Evolutionary conservation across 1,284 basidiomycete genomes (phyloP).

Genomic region (Trichosporon sp.): DNA sequence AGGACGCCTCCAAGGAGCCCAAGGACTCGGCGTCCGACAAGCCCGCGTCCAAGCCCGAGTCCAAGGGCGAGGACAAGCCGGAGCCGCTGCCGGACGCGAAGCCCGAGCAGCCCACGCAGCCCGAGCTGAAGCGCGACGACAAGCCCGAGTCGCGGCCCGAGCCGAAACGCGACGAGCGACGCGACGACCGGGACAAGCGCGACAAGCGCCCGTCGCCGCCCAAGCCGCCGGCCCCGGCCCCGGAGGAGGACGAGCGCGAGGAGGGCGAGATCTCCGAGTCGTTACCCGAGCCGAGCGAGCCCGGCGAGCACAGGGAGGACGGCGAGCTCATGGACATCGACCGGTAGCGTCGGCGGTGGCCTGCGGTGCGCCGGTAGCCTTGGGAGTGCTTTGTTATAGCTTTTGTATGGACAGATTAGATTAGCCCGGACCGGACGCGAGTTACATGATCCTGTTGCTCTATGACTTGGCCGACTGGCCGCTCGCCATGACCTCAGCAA

Average conservation of each 20-base stretch:
- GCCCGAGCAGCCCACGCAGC: not conserved
- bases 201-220: not conserved
- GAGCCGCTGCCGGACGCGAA: no score
- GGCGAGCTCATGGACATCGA: slow-evolving; percentile 1
- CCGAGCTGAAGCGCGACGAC: not conserved
- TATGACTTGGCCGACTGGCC: no score
- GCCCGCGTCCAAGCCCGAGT: not conserved
- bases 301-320: not conserved
- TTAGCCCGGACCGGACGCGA: not conserved
- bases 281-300: not conserved
- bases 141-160: slow-evolving; percentile 15
- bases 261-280: slow-evolving; percentile 3
- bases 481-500: no score
- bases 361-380: not conserved
- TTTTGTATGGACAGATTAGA: not conserved
- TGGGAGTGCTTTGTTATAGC: not conserved
- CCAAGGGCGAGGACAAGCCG: not conserved
- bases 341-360: not conserved
- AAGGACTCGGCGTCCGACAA: no score
- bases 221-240: no score
- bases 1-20: no score
- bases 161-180: not conserved
- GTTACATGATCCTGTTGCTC: not conserved
- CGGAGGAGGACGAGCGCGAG: not conserved
- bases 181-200: not conserved